These are phyloP conservation scores for Solanum hybrid DNA, from an alignment of 305 asterid genomes.

Conservation along the genomic window DNA sequence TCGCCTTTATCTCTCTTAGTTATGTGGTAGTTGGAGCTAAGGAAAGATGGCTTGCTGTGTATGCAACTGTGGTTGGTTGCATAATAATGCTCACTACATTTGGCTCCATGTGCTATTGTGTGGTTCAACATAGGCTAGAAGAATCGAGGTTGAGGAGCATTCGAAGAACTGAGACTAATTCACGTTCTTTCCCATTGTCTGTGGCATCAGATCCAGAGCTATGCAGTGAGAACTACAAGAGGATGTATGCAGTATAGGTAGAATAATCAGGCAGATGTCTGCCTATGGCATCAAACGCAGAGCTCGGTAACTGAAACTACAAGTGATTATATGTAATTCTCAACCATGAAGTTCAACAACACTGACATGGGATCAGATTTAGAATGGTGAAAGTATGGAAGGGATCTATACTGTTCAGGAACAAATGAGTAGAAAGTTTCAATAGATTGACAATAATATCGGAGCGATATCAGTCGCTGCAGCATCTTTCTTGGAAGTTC, in stretches of 20 bases:
- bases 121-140: conserved; percentile 68
- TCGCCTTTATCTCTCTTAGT: conserved; percentile 70
- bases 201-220: conserved; percentile 51
- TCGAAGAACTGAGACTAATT: conserved; percentile 39
- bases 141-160: conserved; percentile 71
- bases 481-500: neutral
- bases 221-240: conserved; percentile 52
- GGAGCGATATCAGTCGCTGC: neutral
- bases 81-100: conserved; percentile 78
- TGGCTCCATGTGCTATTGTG: conserved; percentile 86
- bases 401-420: neutral
- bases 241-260: conserved; percentile 81
- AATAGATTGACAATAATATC: neutral
- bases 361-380: neutral
- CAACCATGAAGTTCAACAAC: neutral
- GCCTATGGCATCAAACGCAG: conserved; percentile 50
- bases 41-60: conserved; percentile 78
- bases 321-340: conserved; percentile 73
- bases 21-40: conserved; percentile 72
- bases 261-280: neutral
- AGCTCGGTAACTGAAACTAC: conserved; percentile 42
- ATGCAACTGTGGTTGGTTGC: conserved; percentile 67
- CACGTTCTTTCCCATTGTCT: conserved; percentile 68
- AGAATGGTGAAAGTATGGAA: neutral
- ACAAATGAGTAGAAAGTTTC: neutral